Conservation (phyloP, 805 yeast genomes). For the Candida schatavii region DNA sequence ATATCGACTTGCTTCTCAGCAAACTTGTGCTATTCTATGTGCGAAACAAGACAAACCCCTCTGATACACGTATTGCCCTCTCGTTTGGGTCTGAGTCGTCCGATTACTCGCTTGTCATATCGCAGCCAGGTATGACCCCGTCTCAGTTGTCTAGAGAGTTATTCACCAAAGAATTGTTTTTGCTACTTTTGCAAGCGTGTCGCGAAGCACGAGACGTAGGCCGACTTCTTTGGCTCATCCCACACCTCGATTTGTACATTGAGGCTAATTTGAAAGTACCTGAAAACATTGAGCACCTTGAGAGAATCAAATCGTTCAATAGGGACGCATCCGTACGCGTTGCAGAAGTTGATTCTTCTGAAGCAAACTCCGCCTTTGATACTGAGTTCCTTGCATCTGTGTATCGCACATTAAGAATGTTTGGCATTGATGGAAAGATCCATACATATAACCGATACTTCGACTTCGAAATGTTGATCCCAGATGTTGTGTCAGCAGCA, state of each 20-base stretch:
- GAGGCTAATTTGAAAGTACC: conserved; percentile 4
- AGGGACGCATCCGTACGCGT: conserved; percentile 1
- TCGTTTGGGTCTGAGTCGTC: conserved; percentile 4
- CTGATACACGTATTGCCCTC: conserved; percentile 1
- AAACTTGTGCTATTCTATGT: conserved; percentile 27
- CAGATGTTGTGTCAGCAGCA: no score
- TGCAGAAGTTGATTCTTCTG: not conserved
- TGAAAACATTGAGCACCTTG: conserved; percentile 5
- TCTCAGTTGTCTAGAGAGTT: conserved; percentile 15
- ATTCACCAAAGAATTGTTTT: conserved; percentile 21
- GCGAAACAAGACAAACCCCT: conserved; percentile 4
- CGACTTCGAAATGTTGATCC: conserved; percentile 12
- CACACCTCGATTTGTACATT: conserved; percentile 26
- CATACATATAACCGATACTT: conserved; percentile 17
- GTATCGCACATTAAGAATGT: conserved; percentile 15
- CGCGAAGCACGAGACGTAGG: conserved; percentile 28
- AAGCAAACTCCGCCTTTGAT: conserved; percentile 11
- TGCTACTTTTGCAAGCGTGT: conserved; percentile 21
- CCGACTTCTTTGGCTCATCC: conserved; percentile 34
- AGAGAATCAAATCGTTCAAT: conserved; percentile 7
- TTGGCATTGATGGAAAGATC: conserved; percentile 30
- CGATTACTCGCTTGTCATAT: conserved; percentile 11
- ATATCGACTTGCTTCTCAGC: conserved; percentile 31
- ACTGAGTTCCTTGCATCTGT: conserved; percentile 16
- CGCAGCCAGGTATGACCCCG: conserved; percentile 8